These are phyloP conservation scores for Kwoniella bestiolae DNA, from an alignment of 768 basidiomycete genomes.

Conservation along the genomic window DNA sequence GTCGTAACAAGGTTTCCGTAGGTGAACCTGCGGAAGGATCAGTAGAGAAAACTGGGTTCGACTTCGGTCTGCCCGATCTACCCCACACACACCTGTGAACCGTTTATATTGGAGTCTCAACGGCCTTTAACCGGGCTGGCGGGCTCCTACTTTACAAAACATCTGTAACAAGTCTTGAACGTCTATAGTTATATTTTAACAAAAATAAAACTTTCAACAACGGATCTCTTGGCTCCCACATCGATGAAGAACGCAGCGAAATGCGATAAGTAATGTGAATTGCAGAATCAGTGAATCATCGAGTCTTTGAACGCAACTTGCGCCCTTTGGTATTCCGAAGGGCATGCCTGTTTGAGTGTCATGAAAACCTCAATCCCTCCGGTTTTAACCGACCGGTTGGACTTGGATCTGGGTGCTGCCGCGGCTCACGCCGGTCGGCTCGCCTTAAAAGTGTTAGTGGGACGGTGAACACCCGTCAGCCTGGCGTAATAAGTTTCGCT, in stretches of 20 bases:
- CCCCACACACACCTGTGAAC: conserved; percentile 63
- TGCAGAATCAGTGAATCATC: conserved; percentile 82
- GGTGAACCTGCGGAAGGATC: conserved; percentile 82
- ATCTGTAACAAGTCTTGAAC: conserved; percentile 39
- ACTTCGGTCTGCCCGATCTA: conserved; percentile 44
- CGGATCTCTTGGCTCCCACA: conserved; percentile 78
- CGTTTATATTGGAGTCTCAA: conserved; percentile 10
- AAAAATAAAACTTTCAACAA: conserved; percentile 64
- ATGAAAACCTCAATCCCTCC: conserved; percentile 47
- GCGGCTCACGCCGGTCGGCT: conserved; percentile 34
- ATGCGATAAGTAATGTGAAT: conserved; percentile 82
- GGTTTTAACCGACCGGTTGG: conserved; percentile 30
- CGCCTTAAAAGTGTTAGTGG: conserved; percentile 63
- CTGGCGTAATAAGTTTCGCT: conserved; percentile 63
- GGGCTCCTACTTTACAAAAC: conserved; percentile 33
- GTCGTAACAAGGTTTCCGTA: conserved; percentile 81
- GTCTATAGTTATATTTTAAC: conserved; percentile 47
- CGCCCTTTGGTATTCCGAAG: conserved; percentile 74
- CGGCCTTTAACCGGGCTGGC: conserved; percentile 3
- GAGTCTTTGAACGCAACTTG: conserved; percentile 83
- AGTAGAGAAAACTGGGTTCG: conserved; percentile 57
- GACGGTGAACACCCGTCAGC: conserved; percentile 31
- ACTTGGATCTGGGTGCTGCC: conserved; percentile 50
- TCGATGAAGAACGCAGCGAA: conserved; percentile 81
- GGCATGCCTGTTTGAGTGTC: conserved; percentile 72